Conservation (phyloP, 2,329 filamentous ascomycete genomes). For the Cladophialophora bantiana region DNA sequence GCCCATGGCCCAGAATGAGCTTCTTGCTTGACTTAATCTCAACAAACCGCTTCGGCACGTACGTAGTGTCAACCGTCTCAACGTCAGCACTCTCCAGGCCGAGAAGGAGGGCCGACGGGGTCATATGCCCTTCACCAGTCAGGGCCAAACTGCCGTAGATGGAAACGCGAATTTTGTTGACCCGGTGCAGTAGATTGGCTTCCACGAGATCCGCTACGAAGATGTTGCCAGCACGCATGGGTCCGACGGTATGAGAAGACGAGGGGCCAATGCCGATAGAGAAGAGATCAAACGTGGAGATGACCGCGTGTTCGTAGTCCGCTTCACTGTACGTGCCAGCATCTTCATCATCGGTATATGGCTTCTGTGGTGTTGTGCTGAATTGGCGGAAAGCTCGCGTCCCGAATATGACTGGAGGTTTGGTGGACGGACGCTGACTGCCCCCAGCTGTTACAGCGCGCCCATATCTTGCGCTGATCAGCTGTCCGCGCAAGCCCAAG, state of each 20-base stretch:
- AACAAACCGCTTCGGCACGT: conserved; percentile 31
- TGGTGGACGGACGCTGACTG: background rate
- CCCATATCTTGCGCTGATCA: conserved; percentile 7
- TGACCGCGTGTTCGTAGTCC: conserved; percentile 37
- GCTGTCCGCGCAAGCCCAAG: background rate
- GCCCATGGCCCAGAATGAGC: conserved; percentile 28
- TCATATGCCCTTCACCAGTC: conserved; percentile 19
- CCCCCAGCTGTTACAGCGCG: background rate
- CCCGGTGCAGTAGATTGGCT: conserved; percentile 31
- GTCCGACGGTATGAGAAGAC: conserved; percentile 38
- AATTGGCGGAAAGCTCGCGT: conserved; percentile 3
- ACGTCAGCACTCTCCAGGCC: conserved; percentile 36
- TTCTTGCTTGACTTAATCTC: conserved; percentile 32
- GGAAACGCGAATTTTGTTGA: conserved; percentile 32
- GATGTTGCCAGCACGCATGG: conserved; percentile 38
- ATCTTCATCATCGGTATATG: conserved; percentile 25
- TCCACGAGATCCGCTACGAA: conserved; percentile 37
- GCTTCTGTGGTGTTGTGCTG: conserved; percentile 12
- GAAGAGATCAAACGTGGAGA: conserved; percentile 39
- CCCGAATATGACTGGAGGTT: background rate
- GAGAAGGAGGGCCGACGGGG: conserved; percentile 34
- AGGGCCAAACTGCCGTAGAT: conserved; percentile 33
- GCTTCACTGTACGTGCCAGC: conserved; percentile 24
- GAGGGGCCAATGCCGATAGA: conserved; percentile 38
- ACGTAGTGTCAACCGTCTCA: conserved; percentile 36